These are phyloP conservation scores for Sphagnum tenellum DNA, from an alignment of 225 moss, liverwort and hornwort species.

Conservation along the genomic window DNA sequence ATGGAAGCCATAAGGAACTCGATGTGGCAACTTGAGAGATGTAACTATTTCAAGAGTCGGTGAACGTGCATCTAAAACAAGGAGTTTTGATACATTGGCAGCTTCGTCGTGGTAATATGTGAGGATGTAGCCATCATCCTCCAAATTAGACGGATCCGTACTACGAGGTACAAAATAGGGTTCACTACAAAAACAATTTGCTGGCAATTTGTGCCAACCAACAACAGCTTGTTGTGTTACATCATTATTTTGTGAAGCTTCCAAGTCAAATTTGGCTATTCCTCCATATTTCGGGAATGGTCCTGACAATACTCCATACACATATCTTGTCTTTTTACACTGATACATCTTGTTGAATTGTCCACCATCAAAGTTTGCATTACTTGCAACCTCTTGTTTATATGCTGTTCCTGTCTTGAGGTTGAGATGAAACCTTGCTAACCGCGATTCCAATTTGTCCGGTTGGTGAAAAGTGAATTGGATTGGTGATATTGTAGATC, in stretches of 20 bases:
- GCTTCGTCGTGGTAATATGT: conserved; percentile 43
- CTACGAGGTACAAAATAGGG: conserved; percentile 25
- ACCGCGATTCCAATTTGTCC: neutral
- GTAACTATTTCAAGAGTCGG: conserved; percentile 21
- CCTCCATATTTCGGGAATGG: conserved; percentile 31
- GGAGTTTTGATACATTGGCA: conserved; percentile 26
- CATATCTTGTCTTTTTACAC: conserved; percentile 24
- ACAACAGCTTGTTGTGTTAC: neutral
- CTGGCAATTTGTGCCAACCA: conserved; percentile 15
- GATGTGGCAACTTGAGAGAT: conserved; percentile 18
- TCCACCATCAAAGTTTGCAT: conserved; percentile 30
- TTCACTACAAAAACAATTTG: conserved; percentile 28
- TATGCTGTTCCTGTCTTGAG: conserved; percentile 20
- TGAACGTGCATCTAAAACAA: conserved; percentile 35
- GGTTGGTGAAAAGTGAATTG: conserved; percentile 7
- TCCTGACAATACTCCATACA: conserved; percentile 20
- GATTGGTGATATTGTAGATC: conserved; percentile 9
- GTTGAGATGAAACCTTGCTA: conserved; percentile 20
- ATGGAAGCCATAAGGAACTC: conserved; percentile 53
- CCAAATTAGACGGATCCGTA: conserved; percentile 1
- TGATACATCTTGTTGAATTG: conserved; percentile 14
- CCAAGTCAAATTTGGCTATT: conserved; percentile 34
- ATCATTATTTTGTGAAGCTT: neutral
- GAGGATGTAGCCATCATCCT: conserved; percentile 45
- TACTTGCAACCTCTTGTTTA: conserved; percentile 9